A percentile compares a stretch with the other conserved stretches of the same genome.
These are phyloP conservation scores for Monascus ruber DNA, from an alignment of 2,329 filamentous ascomycete species.

Conservation along the genomic window DNA sequence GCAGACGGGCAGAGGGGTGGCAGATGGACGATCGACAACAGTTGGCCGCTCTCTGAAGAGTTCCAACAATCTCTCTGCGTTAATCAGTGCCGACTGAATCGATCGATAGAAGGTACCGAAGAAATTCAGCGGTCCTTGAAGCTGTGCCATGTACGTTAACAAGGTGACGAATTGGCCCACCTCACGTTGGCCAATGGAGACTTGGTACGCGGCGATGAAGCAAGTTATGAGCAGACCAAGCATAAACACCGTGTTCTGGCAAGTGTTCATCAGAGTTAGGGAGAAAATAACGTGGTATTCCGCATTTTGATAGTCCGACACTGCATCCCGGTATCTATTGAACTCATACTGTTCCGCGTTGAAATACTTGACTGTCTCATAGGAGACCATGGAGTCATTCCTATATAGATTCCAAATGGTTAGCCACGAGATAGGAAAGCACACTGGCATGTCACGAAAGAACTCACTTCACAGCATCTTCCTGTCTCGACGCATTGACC, in stretches of 20 bases:
- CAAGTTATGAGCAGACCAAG: slow-evolving; percentile 60
- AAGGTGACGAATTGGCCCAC: slow-evolving; percentile 64
- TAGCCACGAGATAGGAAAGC: too few species aligned
- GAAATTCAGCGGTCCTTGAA: slow-evolving; percentile 73
- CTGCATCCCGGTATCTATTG: slow-evolving; percentile 57
- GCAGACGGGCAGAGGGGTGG: slow-evolving; percentile 53
- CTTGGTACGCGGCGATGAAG: slow-evolving; percentile 66
- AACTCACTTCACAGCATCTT: slow-evolving; percentile 80
- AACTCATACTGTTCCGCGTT: slow-evolving; percentile 76
- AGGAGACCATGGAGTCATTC: slow-evolving; percentile 97
- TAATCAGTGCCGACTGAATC: slow-evolving; percentile 95
- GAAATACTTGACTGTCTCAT: slow-evolving; percentile 90
- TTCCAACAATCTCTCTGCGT: slow-evolving; percentile 86
- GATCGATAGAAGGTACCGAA: slow-evolving; percentile 93
- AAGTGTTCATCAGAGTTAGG: slow-evolving; percentile 69
- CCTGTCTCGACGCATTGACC: slow-evolving; percentile 88
- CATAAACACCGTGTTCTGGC: slow-evolving; percentile 71
- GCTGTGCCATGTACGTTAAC: slow-evolving; percentile 66
- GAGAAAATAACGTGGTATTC: slow-evolving; percentile 68
- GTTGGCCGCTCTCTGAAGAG: slow-evolving; percentile 93
- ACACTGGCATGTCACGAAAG: not conserved
- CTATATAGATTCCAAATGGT: slow-evolving; percentile 18
- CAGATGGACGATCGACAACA: slow-evolving; percentile 65
- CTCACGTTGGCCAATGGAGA: slow-evolving; percentile 52
- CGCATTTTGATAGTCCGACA: slow-evolving; percentile 58